Evolutionary conservation across 352 stramenopile genomes (phyloP).

Genomic region (Phytophthora syringae): DNA sequence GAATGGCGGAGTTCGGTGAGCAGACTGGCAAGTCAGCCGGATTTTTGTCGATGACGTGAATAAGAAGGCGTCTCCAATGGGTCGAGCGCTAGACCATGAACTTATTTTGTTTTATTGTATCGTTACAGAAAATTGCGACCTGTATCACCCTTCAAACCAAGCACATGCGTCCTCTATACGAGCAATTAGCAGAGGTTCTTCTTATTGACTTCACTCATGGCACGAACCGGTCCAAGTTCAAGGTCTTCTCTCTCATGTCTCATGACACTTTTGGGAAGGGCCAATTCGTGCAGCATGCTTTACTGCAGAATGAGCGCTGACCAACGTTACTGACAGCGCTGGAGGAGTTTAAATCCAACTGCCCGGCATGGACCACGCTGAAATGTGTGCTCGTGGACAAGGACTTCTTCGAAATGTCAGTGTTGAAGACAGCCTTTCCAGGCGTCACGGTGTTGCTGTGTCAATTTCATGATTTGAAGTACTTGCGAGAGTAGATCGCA

Average conservation of each 20-base stretch:
- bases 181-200: slow-evolving; percentile 23
- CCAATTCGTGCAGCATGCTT: slow-evolving; percentile 33
- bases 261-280: slow-evolving; percentile 26
- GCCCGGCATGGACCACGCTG: slow-evolving; percentile 20
- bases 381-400: slow-evolving; percentile 30
- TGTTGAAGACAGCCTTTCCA: slow-evolving; percentile 21
- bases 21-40: neutral
- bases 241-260: slow-evolving; percentile 33
- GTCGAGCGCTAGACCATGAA: neutral
- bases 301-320: slow-evolving; percentile 25
- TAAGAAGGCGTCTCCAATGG: slow-evolving; percentile 1
- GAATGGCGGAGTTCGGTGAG: slow-evolving; percentile 5
- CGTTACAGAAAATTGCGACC: slow-evolving; percentile 2
- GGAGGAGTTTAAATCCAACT: slow-evolving; percentile 25
- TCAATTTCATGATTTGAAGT: slow-evolving; percentile 38
- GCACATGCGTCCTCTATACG: slow-evolving; percentile 14
- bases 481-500: slow-evolving; percentile 22
- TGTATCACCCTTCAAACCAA: slow-evolving; percentile 24
- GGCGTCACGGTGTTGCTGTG: slow-evolving; percentile 30
- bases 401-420: slow-evolving; percentile 34
- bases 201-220: slow-evolving; percentile 29
- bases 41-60: slow-evolving; percentile 1
- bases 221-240: slow-evolving; percentile 28
- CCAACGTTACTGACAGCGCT: slow-evolving; percentile 16
- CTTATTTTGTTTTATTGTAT: neutral